Conservation (phyloP, 2,329 filamentous ascomycete species). For the Hypocrella siamensis region DNA sequence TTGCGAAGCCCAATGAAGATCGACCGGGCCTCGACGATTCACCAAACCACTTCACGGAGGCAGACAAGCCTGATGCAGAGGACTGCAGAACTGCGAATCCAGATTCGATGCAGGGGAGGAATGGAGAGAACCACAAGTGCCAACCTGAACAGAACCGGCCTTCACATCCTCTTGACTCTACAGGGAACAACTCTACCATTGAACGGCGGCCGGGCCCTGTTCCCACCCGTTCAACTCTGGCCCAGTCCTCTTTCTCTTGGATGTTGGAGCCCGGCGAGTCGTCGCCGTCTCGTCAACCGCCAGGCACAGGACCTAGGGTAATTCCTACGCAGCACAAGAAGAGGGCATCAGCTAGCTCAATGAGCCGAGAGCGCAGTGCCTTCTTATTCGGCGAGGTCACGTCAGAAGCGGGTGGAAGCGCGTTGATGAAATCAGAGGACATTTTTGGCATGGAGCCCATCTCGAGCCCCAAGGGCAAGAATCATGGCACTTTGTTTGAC, state of each 20-base stretch:
- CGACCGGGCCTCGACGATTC: no score
- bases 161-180: no score
- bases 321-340: constrained; percentile 22
- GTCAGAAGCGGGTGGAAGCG: constrained; percentile 16
- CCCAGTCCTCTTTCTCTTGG: constrained; percentile 65
- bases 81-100: no score
- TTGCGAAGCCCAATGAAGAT: no score
- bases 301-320: constrained; percentile 12
- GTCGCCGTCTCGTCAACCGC: constrained; percentile 8
- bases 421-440: constrained; percentile 26
- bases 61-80: no score
- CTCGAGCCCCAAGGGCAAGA: constrained; percentile 10
- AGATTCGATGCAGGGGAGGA: no score
- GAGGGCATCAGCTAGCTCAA: constrained; percentile 23
- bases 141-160: no score
- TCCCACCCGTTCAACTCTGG: constrained; percentile 48
- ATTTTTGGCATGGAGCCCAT: constrained; percentile 42
- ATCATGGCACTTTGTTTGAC: constrained; percentile 1
- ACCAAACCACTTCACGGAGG: no score
- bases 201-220: constrained; percentile 22
- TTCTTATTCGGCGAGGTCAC: constrained; percentile 43
- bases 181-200: background rate
- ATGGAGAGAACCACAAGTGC: no score
- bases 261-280: constrained; percentile 49
- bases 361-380: constrained; percentile 38